phyloP scores from a whole-genome alignment of 2,329 filamentous ascomycete species.

The Alternaria infectoria region DNA sequence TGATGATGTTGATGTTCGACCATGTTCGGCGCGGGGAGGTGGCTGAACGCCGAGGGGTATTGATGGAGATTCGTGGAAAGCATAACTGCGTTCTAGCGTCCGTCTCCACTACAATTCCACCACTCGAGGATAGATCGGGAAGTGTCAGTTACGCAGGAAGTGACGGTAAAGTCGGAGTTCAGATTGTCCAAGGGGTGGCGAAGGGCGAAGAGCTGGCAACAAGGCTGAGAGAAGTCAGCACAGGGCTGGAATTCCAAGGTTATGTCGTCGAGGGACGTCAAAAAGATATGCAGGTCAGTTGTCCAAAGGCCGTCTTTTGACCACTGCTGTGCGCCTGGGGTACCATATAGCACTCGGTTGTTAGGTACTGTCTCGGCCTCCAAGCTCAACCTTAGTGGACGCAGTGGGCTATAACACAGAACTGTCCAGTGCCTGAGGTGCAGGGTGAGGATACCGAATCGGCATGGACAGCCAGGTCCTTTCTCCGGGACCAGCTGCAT shows the following conservation, averaged over 20 bases:
- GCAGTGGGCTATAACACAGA: slow-evolving; percentile 45
- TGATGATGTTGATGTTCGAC: slow-evolving; percentile 61
- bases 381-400: slow-evolving; percentile 38
- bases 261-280: slow-evolving; percentile 37
- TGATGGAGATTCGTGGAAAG: slow-evolving; percentile 50
- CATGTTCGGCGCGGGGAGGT: slow-evolving; percentile 60
- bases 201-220: slow-evolving; percentile 13
- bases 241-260: slow-evolving; percentile 29
- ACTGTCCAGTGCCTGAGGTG: slow-evolving; percentile 37
- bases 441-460: slow-evolving; percentile 43
- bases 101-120: slow-evolving; percentile 41
- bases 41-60: slow-evolving; percentile 46
- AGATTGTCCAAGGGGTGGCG: slow-evolving; percentile 8
- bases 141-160: slow-evolving; percentile 17
- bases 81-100: slow-evolving; percentile 40
- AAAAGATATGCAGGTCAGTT: slow-evolving; percentile 39
- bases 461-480: slow-evolving; percentile 39
- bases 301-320: slow-evolving; percentile 37
- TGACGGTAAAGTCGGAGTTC: slow-evolving; percentile 1
- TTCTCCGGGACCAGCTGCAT: slow-evolving; percentile 44
- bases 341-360: slow-evolving; percentile 46
- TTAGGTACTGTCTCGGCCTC: slow-evolving; percentile 35
- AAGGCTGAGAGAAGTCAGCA: slow-evolving; percentile 28
- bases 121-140: slow-evolving; percentile 23
- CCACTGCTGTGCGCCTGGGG: slow-evolving; percentile 42